Evolutionary conservation across 805 yeast genomes (phyloP), one percentile per base, ranked within the genome.

Genomic region (Jamesozyma hellenica): DNA sequence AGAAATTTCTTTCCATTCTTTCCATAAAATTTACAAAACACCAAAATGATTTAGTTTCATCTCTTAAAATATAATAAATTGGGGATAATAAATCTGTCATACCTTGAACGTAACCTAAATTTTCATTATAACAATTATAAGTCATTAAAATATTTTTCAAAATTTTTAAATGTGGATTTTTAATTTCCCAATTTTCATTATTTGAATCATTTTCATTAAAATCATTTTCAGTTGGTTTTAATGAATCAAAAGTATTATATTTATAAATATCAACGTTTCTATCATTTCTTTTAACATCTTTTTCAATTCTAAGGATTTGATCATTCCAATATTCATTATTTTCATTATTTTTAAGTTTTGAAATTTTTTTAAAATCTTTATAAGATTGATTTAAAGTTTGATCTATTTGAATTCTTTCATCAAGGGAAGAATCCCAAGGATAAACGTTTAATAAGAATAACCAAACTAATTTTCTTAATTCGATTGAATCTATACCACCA

Each of bases 71-170:
- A 39, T 71, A 75, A 57, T 86, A 92, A 3, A 92, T 61, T 0
- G 96, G 96, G 0, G 96, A 82, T 28, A 92, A 65, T 38, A 92
- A 65, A 60, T 92, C 99, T 9, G 92, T 77, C 99, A 92, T 92
- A 2, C 99, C 99, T 64, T 92, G 99, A 15, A 92, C 95, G 54
- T 92, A 92, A 1, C 98, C 98, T 49, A 92, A 63, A 49, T 86
- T 81, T 34, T 66, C 68, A 58, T 92, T 88, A 57, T 79, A 72
- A 59, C 83, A 87, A 58, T 92, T 90, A 53, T 82, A 90, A 0
- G 96, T 84, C 41, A 87, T 69, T 30, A 92, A 67, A 44, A 92
- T 82, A 50, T 82, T 87, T 49, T 85, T 72, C 64, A 92, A 63
- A 38, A 65, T 71, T 44, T 74, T 69, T 42, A 92, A 65, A 59